Percentiles rank a stretch among this genome's conserved stretches.
These are phyloP conservation scores for Elongisporangium undulatum DNA, from an alignment of 352 stramenopile species.

Conservation along the genomic window DNA sequence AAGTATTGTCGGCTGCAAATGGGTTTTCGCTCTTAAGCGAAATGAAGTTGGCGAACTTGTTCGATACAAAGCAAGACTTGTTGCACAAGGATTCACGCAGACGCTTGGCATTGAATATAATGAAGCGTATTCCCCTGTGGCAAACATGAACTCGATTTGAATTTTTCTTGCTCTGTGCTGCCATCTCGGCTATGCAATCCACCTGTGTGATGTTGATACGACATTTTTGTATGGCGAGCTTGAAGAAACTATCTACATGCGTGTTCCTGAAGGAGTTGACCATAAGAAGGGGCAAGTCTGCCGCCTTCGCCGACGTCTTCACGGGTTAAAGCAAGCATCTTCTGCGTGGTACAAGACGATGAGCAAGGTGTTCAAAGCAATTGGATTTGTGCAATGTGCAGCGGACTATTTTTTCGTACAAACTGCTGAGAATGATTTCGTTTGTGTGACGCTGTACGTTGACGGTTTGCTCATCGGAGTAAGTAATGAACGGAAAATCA, in stretches of 20 bases:
- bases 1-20: constrained; percentile 4
- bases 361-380: constrained; percentile 8
- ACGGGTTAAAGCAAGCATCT: constrained; percentile 13
- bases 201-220: constrained; percentile 19
- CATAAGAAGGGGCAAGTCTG: too few relatives aligned
- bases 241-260: constrained; percentile 20
- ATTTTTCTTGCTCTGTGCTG: constrained; percentile 3
- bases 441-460: constrained; percentile 8
- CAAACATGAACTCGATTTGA: constrained; percentile 8
- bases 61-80: constrained; percentile 10
- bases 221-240: constrained; percentile 18
- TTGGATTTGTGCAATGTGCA: constrained; percentile 8
- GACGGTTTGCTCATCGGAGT: constrained; percentile 13
- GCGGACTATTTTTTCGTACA: constrained; percentile 16
- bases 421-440: constrained; percentile 1
- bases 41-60: too few relatives aligned
- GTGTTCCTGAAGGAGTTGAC: constrained; percentile 10
- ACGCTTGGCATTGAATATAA: constrained; percentile 9
- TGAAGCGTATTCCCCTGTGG: constrained; percentile 8
- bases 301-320: too few relatives aligned
- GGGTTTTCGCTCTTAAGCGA: too few relatives aligned
- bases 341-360: constrained; percentile 20
- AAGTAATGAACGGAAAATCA: constrained; percentile 5
- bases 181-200: too few relatives aligned
- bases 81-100: constrained; percentile 6